Evolutionary conservation across 2,329 filamentous ascomycete genomes (phyloP), one percentile per base, ranked within the genome.

Genomic region (Thelonectria discophora): DNA sequence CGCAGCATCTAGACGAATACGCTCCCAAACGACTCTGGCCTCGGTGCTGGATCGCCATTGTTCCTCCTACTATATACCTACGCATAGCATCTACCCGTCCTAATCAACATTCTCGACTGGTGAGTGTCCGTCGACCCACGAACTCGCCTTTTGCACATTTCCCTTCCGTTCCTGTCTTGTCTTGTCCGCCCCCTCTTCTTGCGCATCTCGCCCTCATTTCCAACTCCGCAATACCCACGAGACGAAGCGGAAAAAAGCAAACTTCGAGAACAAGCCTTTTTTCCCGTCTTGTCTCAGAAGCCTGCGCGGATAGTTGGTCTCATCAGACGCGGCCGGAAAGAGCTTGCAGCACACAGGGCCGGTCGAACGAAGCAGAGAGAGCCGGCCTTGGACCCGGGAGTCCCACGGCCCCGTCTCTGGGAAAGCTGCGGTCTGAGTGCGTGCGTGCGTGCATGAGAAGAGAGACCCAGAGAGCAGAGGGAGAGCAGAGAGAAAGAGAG

Each of bases 191-290:
- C 39, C 32, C 43, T 68, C 42, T 61, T 21, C 27, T 30, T 30
- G n/a, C 27, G 27, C 27, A 30, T 30, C 27, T 7, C 5, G 27
- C 27, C 27, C 7, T n/a, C n/a, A n/a, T 30, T 30, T 30, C 27
- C 58, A 58, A 61, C 64, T 70, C 66, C 63, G 66, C 65, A 65
- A 63, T 69, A 58, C 61, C 66, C 60, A 70, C 69, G 69, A 68
- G 63, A 59, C 52, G 54, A 55, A 67, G 34, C 11, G 62, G 30
- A 62, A 70, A 70, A 68, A 69, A 70, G 65, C 63, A 71, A 65
- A 53, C 60, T 58, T 55, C 63, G 58, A 65, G 69, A 59, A 55
- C 45, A 47, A 18, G 27, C 5, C 27, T 30, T 13, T 55, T 24
- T 60, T 65, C 63, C 65, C 59, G 66, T 56, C 42, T 58, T 72